phyloP scores from a whole-genome alignment of 2,329 filamentous ascomycete genomes.

The Paracoccidioides brasiliensis region DNA sequence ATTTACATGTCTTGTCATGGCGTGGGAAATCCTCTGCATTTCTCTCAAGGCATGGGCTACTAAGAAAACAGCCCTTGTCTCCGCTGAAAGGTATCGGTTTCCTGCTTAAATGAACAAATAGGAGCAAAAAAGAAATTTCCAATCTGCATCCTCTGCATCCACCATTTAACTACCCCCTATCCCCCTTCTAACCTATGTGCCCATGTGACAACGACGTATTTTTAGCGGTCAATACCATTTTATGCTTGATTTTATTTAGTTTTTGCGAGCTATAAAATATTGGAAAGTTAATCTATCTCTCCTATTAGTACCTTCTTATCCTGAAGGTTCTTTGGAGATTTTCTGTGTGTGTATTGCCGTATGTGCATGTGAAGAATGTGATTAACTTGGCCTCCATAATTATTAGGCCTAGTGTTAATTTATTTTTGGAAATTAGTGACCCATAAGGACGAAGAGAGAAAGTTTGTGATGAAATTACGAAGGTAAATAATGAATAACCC shows the following conservation, averaged over 20 bases:
- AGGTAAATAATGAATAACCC: no score
- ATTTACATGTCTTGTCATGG: constrained; percentile 68
- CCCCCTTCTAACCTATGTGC: neutral
- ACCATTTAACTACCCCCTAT: no score
- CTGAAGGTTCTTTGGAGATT: no score
- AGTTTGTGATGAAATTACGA: no score
- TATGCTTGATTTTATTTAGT: neutral
- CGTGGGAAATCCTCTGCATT: constrained; percentile 65
- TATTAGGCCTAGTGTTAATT: no score
- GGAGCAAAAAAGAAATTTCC: neutral
- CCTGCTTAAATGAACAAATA: neutral
- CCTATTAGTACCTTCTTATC: no score
- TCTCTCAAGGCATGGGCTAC: constrained; percentile 81
- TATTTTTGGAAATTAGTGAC: no score
- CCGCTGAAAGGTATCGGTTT: neutral
- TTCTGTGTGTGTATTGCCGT: no score
- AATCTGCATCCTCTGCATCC: neutral
- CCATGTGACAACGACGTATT: neutral
- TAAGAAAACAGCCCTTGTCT: constrained; percentile 27
- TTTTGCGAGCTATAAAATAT: neutral
- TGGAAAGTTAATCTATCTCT: no score
- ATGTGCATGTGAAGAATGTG: no score
- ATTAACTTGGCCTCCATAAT: no score
- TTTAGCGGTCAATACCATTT: neutral
- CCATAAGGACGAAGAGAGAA: no score